These are phyloP conservation scores for Curvularia sp. DNA, from an alignment of 2,329 filamentous ascomycete species.

Conservation along the genomic window DNA sequence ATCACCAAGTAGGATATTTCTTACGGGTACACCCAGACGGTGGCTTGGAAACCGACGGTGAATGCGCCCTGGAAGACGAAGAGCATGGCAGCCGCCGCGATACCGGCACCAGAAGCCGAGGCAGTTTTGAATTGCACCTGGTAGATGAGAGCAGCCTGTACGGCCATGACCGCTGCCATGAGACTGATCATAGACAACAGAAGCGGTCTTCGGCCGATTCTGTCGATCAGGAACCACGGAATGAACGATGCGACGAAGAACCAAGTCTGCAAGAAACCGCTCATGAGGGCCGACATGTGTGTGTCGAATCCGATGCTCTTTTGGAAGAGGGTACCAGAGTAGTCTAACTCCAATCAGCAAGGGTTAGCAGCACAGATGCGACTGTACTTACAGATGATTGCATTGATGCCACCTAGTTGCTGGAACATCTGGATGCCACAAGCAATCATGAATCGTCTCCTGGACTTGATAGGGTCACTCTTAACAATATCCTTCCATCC, in stretches of 20 bases:
- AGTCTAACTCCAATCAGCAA: slow-evolving; percentile 17
- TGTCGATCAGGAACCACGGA: slow-evolving; percentile 27
- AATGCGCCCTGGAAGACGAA: slow-evolving; percentile 30
- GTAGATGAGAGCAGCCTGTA: slow-evolving; percentile 28
- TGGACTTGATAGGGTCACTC: slow-evolving; percentile 26
- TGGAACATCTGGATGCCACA: slow-evolving; percentile 28
- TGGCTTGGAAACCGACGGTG: slow-evolving; percentile 29
- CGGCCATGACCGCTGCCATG: slow-evolving; percentile 28
- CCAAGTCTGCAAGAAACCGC: slow-evolving; percentile 28
- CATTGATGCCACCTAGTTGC: slow-evolving; percentile 27
- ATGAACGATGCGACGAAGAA: slow-evolving; percentile 30
- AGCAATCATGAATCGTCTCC: slow-evolving; percentile 27
- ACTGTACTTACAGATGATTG: slow-evolving; percentile 24
- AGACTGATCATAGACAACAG: slow-evolving; percentile 27
- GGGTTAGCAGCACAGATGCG: neutral
- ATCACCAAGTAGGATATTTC: neutral
- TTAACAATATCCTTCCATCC: slow-evolving; percentile 26
- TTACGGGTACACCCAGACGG: slow-evolving; percentile 55
- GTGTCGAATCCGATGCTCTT: slow-evolving; percentile 28
- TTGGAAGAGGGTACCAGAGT: slow-evolving; percentile 26
- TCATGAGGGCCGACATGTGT: slow-evolving; percentile 26
- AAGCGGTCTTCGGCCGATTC: slow-evolving; percentile 23
- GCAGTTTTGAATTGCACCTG: slow-evolving; percentile 27
- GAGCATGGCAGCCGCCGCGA: slow-evolving; percentile 26
- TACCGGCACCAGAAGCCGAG: slow-evolving; percentile 20